These are phyloP conservation scores for Nematocida homosporus DNA, from an alignment of 371 early-diverging fungal species.

Conservation along the genomic window DNA sequence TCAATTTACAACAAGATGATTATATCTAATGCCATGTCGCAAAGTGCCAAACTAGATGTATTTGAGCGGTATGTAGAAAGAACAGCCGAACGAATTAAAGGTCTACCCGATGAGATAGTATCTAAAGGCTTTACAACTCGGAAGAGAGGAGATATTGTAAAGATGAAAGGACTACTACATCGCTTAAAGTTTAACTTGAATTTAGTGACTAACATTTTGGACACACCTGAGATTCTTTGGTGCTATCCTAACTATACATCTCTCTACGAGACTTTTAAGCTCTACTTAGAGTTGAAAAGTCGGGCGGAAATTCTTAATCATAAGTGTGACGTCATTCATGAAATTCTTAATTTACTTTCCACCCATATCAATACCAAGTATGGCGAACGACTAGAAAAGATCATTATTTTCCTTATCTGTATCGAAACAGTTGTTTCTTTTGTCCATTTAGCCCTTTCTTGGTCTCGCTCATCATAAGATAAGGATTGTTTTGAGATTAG, in stretches of 20 bases:
- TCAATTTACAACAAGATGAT: slow-evolving; percentile 68
- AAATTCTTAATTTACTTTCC: slow-evolving; percentile 64
- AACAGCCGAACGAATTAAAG: slow-evolving; percentile 65
- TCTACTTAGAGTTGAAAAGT: slow-evolving; percentile 67
- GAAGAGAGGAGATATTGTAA: slow-evolving; percentile 65
- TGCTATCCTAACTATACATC: slow-evolving; percentile 65
- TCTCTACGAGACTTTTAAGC: slow-evolving; percentile 67
- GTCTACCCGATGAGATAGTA: slow-evolving; percentile 67
- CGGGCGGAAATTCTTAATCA: slow-evolving; percentile 68
- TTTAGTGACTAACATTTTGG: slow-evolving; percentile 68
- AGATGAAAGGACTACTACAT: slow-evolving; percentile 65
- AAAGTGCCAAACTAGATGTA: slow-evolving; percentile 68
- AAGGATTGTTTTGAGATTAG: no score
- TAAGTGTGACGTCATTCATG: slow-evolving; percentile 67
- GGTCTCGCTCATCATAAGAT: slow-evolving; percentile 6
- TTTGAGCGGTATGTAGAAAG: slow-evolving; percentile 67
- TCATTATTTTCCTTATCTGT: slow-evolving; percentile 62
- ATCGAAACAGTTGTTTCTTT: slow-evolving; percentile 56
- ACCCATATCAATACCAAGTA: slow-evolving; percentile 67
- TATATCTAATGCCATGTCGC: slow-evolving; percentile 68
- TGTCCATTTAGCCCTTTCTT: background rate
- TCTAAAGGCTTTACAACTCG: slow-evolving; percentile 65
- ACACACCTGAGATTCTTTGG: slow-evolving; percentile 69
- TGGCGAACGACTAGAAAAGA: slow-evolving; percentile 65
- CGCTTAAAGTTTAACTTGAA: slow-evolving; percentile 66